Evolutionary conservation across 331 rosid genomes (phyloP).

Genomic region (Erythrophleum ivorense): DNA sequence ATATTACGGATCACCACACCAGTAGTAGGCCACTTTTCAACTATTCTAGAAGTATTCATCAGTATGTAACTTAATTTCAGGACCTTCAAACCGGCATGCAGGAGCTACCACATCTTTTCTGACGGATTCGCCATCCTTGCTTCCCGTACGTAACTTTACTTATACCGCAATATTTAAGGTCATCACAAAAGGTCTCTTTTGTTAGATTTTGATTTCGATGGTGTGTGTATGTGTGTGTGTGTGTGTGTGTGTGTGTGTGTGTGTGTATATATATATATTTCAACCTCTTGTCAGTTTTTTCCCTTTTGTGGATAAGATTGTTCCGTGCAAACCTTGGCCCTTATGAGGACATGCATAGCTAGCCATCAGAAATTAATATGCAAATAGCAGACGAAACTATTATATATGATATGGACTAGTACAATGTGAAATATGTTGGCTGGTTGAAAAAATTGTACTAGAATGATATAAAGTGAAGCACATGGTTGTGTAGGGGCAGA

Average conservation of each 20-base stretch:
- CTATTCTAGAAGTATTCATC: not conserved
- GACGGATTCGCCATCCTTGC: constrained; percentile 41
- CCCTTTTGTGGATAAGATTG: not conserved
- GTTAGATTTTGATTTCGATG: not conserved
- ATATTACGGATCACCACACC: not conserved
- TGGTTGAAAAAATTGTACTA: not conserved
- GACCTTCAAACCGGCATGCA: constrained; percentile 41
- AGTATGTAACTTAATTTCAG: not conserved
- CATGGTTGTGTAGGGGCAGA: constrained; percentile 52
- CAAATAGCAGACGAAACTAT: not conserved
- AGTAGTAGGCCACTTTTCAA: not conserved
- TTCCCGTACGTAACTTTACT: constrained; percentile 22
- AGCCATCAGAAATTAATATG: not conserved
- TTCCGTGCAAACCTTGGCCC: not conserved
- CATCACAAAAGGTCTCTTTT: not conserved
- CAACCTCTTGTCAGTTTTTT: not conserved
- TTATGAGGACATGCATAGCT: not conserved
- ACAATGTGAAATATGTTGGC: constrained; percentile 15
- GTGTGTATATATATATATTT: not conserved
- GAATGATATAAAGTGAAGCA: constrained; percentile 39
- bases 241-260: too few relatives aligned
- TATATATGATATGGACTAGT: not conserved
- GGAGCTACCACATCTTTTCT: constrained; percentile 41
- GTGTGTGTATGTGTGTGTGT: too few relatives aligned
- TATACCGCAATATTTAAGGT: not conserved